Evolutionary conservation across 2,329 filamentous ascomycete species (phyloP).

Genomic region (Calonectria fujianensis): DNA sequence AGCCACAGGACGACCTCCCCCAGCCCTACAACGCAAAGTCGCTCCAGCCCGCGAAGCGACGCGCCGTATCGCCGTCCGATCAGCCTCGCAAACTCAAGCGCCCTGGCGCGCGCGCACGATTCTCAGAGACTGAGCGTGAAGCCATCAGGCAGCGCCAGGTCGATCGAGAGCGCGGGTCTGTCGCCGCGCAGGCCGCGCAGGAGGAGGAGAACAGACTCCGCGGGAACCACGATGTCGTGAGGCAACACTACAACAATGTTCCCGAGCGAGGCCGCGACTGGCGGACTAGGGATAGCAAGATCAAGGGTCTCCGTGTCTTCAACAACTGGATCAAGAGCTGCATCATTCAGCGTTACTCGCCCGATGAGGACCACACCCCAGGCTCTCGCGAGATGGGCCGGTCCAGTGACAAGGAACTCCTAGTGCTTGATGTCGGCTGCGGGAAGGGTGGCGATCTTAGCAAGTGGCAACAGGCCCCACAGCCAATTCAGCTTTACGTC

Average conservation of each 20-base stretch:
- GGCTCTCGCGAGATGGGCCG: slow-evolving; percentile 73
- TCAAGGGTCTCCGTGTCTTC: slow-evolving; percentile 94
- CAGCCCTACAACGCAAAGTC: slow-evolving; percentile 77
- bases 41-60: slow-evolving; percentile 76
- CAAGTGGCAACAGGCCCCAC: slow-evolving; percentile 97
- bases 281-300: slow-evolving; percentile 94
- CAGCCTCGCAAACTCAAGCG: slow-evolving; percentile 80
- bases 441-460: slow-evolving; percentile 96
- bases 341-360: slow-evolving; percentile 96
- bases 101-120: slow-evolving; percentile 79
- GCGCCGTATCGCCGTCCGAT: slow-evolving; percentile 72
- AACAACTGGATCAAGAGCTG: slow-evolving; percentile 99
- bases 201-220: slow-evolving; percentile 64
- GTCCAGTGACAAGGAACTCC: slow-evolving; percentile 75
- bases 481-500: slow-evolving; percentile 93
- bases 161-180: slow-evolving; percentile 71
- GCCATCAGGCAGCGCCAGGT: slow-evolving; percentile 78
- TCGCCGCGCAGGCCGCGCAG: slow-evolving; percentile 60
- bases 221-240: slow-evolving; percentile 87
- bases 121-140: slow-evolving; percentile 80
- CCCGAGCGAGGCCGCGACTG: slow-evolving; percentile 95
- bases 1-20: slow-evolving; percentile 68
- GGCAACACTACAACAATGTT: slow-evolving; percentile 96
- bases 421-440: slow-evolving; percentile 95
- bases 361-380: slow-evolving; percentile 82